Base-by-base conservation (phyloP, 495 filamentous ascomycete species). In the Xylaria longipes region DNA sequence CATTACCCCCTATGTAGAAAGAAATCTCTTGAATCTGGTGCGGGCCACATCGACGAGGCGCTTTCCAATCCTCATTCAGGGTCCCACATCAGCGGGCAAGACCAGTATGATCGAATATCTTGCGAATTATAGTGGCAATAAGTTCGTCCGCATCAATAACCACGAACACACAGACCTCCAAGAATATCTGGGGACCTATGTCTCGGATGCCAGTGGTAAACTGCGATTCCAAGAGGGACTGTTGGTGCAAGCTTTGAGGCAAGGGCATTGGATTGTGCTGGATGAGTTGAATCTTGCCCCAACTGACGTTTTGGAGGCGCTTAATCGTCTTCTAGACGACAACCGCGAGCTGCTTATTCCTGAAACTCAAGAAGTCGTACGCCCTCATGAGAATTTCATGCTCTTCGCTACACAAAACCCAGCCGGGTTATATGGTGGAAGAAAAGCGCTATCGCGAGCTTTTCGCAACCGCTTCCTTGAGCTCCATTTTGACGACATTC, bases 401-500 rank as follows among this genome's bases (percentile, higher is more conserved):
- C 87, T 99, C 1, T 99, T 98, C 74, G 97, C 97, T n/a, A 99
- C 97, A 0, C 97, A 99, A 75, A 99, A 99, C 73, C 97, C 97
- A 3, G 92, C 97, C 22, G 97, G 97, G 29, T 82, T 98, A 6
- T 99, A 99, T 77, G 97, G 97, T 70, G 97, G 97, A 27, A 87
- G 97, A 71, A 99, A 99, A 76, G 88, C 92, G 6, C 84, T 99
- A 4, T 98, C 95, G 15, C 89, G 97, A 9, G 97, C 97, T 2
- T 98, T 99, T 80, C 89, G 96, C 68, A 99, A 98, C 80, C 89
- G 97, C 74, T 99, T 99, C 80, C 88, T 99, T 20, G 97, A 99
- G 77, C 84, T 99, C 5, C 97, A 99, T 79, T 98, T 97, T 71
- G 96, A 98, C 73, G 97, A 99, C 75, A 99, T 99, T 39, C 97